A percentile compares a stretch with the other conserved stretches of the same genome.
phyloP scores from a whole-genome alignment of 2,329 filamentous ascomycete species.

The Aspergillus spinulosporus region DNA sequence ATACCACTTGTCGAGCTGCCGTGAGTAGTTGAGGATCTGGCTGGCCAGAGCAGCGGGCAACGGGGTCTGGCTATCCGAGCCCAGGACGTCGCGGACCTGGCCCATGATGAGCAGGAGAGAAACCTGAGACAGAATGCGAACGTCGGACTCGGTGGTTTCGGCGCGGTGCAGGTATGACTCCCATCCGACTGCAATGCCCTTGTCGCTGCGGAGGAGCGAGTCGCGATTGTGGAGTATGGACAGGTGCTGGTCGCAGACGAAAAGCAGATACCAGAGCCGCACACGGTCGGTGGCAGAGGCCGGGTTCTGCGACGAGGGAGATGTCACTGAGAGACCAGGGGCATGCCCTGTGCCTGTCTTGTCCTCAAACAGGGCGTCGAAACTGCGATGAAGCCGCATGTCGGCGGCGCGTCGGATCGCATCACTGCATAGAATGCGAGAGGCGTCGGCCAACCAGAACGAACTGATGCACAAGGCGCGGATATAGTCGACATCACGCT shows the following conservation, averaged over 20 bases:
- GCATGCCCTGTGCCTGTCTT: constrained; percentile 6
- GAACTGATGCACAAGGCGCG: constrained; percentile 52
- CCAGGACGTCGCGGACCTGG: constrained; percentile 36
- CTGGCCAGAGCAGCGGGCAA: constrained; percentile 27
- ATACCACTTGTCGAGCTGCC: constrained; percentile 33
- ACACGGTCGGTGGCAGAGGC: constrained; percentile 30
- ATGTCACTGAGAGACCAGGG: not conserved
- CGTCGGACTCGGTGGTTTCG: constrained; percentile 35
- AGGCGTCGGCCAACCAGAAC: constrained; percentile 56
- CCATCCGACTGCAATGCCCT: constrained; percentile 39
- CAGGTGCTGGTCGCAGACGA: constrained; percentile 41
- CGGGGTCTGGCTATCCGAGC: constrained; percentile 33
- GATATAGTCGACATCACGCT: constrained; percentile 48
- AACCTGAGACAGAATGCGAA: constrained; percentile 37
- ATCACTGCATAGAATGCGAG: constrained; percentile 37
- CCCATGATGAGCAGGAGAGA: constrained; percentile 40
- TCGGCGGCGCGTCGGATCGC: constrained; percentile 34
- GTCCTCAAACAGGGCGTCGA: constrained; percentile 33
- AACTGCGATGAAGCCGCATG: constrained; percentile 40
- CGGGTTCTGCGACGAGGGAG: not conserved
- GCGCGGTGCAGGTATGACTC: constrained; percentile 35
- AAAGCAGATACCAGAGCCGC: constrained; percentile 38
- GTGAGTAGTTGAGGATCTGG: constrained; percentile 31
- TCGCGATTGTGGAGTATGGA: constrained; percentile 40
- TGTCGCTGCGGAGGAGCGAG: constrained; percentile 37